Conservation (phyloP, 345 rosid species). For the Combretum micranthum region DNA sequence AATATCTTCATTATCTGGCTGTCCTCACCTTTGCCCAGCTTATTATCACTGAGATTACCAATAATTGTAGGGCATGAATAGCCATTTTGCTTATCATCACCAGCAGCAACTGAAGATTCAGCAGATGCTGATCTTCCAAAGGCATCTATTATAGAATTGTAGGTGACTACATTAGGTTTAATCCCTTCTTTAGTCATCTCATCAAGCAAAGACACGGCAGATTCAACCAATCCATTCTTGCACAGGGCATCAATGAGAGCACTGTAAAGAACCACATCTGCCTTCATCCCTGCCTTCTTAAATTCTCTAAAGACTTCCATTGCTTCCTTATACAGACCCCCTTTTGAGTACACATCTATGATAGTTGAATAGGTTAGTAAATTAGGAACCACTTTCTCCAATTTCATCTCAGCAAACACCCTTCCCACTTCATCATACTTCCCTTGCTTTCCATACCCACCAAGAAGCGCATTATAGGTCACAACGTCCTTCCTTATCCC, state of each 20-base stretch:
- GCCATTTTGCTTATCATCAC: slow-evolving; percentile 16
- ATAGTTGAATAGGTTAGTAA: slow-evolving; percentile 77
- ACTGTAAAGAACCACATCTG: slow-evolving; percentile 93
- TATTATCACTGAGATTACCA: slow-evolving; percentile 9
- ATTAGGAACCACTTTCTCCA: slow-evolving; percentile 47
- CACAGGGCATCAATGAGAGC: slow-evolving; percentile 87
- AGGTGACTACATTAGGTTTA: slow-evolving; percentile 84
- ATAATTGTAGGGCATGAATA: slow-evolving; percentile 20
- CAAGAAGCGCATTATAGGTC: slow-evolving; percentile 83
- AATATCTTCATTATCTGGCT: slow-evolving; percentile 49
- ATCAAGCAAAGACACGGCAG: slow-evolving; percentile 79
- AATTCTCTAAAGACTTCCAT: slow-evolving; percentile 72
- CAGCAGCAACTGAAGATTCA: slow-evolving; percentile 24
- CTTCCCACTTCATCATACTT: slow-evolving; percentile 53
- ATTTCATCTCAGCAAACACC: slow-evolving; percentile 70
- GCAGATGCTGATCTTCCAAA: slow-evolving; percentile 51
- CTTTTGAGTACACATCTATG: slow-evolving; percentile 84
- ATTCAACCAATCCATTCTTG: slow-evolving; percentile 76
- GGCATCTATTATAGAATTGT: slow-evolving; percentile 86
- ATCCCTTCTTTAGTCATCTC: slow-evolving; percentile 91
- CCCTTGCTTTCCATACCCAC: slow-evolving; percentile 76
- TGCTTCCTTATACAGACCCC: slow-evolving; percentile 76
- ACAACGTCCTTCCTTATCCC: slow-evolving; percentile 82
- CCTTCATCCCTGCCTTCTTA: slow-evolving; percentile 55
- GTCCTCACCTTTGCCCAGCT: slow-evolving; percentile 22